These are phyloP conservation scores for Rhizopogon rudus DNA, from an alignment of 768 basidiomycete species.

Conservation along the genomic window DNA sequence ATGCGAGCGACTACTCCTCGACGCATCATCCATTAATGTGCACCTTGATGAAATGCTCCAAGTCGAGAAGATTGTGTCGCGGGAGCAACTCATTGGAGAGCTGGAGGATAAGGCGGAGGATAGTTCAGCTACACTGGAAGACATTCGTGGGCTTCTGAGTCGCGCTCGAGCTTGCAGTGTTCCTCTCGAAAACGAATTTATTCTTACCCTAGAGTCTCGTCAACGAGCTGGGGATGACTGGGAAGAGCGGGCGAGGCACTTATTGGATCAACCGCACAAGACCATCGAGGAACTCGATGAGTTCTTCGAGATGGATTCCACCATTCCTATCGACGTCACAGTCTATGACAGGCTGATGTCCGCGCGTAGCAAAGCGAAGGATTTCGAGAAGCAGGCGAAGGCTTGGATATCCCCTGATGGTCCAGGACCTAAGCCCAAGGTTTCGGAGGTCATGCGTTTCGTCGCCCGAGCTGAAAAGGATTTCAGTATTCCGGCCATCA, in stretches of 20 bases:
- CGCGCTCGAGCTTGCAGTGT: constrained; percentile 70
- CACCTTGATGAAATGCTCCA: constrained; percentile 72
- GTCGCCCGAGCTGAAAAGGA: constrained; percentile 72
- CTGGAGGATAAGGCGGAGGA: constrained; percentile 74
- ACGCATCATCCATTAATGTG: constrained; percentile 78
- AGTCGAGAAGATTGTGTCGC: constrained; percentile 76
- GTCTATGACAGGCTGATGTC: constrained; percentile 62
- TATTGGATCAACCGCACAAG: constrained; percentile 67
- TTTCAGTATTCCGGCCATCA: constrained; percentile 62
- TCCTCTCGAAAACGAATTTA: constrained; percentile 55
- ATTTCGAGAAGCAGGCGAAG: constrained; percentile 75
- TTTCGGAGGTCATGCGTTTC: constrained; percentile 65
- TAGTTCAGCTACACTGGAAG: constrained; percentile 58
- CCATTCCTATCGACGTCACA: constrained; percentile 64
- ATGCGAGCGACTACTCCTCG: constrained; percentile 64
- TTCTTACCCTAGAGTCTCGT: constrained; percentile 59
- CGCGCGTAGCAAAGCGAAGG: constrained; percentile 64
- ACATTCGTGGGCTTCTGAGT: constrained; percentile 66
- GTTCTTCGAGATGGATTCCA: constrained; percentile 58
- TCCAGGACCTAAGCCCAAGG: constrained; percentile 51
- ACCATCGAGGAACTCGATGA: constrained; percentile 74
- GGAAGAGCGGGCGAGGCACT: constrained; percentile 63
- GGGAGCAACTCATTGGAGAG: constrained; percentile 72
- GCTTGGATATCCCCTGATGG: constrained; percentile 61
- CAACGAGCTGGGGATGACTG: constrained; percentile 69